Conservation (phyloP, 208 protist species). For the Novymonas esmeraldas region DNA sequence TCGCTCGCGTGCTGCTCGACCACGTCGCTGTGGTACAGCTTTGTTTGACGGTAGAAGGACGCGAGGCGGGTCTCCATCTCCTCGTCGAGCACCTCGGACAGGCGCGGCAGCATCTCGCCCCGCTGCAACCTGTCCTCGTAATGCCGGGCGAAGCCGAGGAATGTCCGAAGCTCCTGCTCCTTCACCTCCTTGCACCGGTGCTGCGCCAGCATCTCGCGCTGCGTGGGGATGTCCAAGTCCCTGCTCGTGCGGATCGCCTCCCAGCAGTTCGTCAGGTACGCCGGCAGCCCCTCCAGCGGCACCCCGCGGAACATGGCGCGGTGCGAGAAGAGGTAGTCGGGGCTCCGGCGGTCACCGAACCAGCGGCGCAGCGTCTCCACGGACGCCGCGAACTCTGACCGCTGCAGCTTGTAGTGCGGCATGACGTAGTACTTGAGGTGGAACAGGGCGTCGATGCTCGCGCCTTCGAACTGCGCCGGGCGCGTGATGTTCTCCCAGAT, state of each 20-base stretch:
- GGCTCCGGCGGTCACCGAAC: slow-evolving; percentile 46
- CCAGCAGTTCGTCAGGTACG: slow-evolving; percentile 92
- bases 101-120: slow-evolving; percentile 63
- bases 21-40: slow-evolving; percentile 64
- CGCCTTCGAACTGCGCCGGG: slow-evolving; percentile 55
- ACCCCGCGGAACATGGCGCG: slow-evolving; percentile 83
- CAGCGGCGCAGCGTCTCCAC: slow-evolving; percentile 55
- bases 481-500: slow-evolving; percentile 92
- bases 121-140: slow-evolving; percentile 58
- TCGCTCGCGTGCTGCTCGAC: slow-evolving; percentile 41
- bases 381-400: slow-evolving; percentile 53
- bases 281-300: slow-evolving; percentile 80
- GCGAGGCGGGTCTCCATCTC: slow-evolving; percentile 50
- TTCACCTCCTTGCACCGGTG: slow-evolving; percentile 94
- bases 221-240: slow-evolving; percentile 96
- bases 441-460: slow-evolving; percentile 74
- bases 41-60: slow-evolving; percentile 59
- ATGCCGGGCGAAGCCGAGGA: slow-evolving; percentile 47
- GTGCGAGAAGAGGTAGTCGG: slow-evolving; percentile 73
- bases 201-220: slow-evolving; percentile 96
- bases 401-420: slow-evolving; percentile 88
- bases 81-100: slow-evolving; percentile 60
- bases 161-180: slow-evolving; percentile 51
- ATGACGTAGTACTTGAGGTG: slow-evolving; percentile 73
- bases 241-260: slow-evolving; percentile 93